Conservation (phyloP, 2,329 filamentous ascomycete genomes). For the Diaporthe velutina region DNA sequence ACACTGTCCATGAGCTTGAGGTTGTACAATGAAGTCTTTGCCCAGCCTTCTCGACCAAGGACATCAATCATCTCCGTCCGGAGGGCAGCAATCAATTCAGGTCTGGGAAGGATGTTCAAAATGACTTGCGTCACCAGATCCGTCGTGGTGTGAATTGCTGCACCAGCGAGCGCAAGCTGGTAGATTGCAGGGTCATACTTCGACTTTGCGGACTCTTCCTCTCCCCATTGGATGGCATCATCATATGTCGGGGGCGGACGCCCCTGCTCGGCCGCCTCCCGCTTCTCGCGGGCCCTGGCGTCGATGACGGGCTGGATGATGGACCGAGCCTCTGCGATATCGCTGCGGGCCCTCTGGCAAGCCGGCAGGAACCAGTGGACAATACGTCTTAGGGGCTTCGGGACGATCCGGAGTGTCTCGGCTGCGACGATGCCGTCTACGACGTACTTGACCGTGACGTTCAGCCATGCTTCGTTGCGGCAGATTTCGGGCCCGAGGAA, state of each 20-base stretch:
- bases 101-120: neutral
- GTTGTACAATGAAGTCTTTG: neutral
- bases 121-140: neutral
- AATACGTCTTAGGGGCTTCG: neutral
- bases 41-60: neutral
- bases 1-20: neutral
- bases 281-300: neutral
- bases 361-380: neutral
- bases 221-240: neutral
- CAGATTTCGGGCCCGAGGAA: conserved; percentile 1
- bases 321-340: neutral
- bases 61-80: neutral
- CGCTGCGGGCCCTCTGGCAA: neutral
- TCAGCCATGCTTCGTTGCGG: neutral
- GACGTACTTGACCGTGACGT: neutral
- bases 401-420: neutral
- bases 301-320: neutral
- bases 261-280: neutral
- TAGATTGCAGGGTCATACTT: neutral
- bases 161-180: conserved; percentile 4
- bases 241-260: neutral
- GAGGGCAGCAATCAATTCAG: neutral
- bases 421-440: neutral
- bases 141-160: neutral
- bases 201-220: neutral